Base-by-base conservation (phyloP, 805 yeast genomes). In the Candida odintsovae region DNA sequence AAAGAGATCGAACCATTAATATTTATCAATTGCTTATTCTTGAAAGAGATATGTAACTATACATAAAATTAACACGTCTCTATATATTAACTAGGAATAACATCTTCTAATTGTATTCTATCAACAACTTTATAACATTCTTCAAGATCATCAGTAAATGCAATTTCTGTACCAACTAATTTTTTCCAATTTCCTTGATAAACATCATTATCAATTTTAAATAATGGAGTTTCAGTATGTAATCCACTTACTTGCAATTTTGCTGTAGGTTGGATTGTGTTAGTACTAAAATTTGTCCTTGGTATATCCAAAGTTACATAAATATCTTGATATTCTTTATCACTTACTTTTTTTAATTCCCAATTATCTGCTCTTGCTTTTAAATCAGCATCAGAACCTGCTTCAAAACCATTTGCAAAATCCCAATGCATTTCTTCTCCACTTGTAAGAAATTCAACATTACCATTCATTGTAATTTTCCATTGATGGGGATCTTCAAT, bases 381-480 rank as follows among this genome's bases (percentile, higher is more conserved):
- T 44, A 89, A 80, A 64, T 90, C 97, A 43, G 84, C 95, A 52
- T 83, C 88, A 3, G 95, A 86, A 11, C 97, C 97, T 6, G 97
- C 96, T 67, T 88, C 96, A 54, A 78, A 83, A 18, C 78, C 80
- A 69, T 65, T 72, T 57, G 77, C 78, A 69, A 90, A 92, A 56
- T 83, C 80, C 97, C 97, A 90, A 60, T 87, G 83, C 95, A 89
- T 88, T 63, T 90, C 97, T 57, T 90, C 94, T 8, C 98, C 98
- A 7, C 73, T 65, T 7, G 76, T 63, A 50, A 92, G 69, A 56
- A 83, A 90, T 39, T 76, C 80, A 8, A 88, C 78, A 51, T 79
- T 74, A 5, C 97, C 97, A 61, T 86, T 87, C 75, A 76, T 72
- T 18, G 70, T 70, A 44, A 83, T 60, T 6, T 56, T 62, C 97